phyloP scores from a whole-genome alignment of 164 flowering plant genomes.

The Aristolochia californica region DNA sequence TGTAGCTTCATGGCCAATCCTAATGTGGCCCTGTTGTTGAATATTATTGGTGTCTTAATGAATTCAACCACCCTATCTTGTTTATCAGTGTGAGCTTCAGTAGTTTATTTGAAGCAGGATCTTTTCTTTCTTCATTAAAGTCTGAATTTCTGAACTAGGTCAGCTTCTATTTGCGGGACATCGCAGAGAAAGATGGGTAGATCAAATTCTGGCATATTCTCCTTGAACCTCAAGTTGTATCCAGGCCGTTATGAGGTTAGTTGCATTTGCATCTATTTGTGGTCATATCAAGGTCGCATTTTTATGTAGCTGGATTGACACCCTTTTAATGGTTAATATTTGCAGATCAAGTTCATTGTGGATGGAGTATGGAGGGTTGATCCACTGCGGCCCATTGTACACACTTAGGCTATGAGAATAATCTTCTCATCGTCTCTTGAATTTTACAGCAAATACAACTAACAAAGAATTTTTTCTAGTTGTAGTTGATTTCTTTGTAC shows the following conservation, averaged over 20 bases:
- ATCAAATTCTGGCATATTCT: slow-evolving; percentile 56
- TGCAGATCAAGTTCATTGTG: slow-evolving; percentile 85
- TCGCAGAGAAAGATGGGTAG: slow-evolving; percentile 80
- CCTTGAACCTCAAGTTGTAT: slow-evolving; percentile 56
- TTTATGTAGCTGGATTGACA: too few species aligned
- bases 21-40: too few species aligned
- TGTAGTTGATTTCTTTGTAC: too few species aligned
- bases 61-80: too few species aligned
- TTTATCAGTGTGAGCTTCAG: too few species aligned
- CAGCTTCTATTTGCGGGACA: neutral
- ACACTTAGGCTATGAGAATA: slow-evolving; percentile 58
- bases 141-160: too few species aligned
- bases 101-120: too few species aligned
- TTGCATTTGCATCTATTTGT: neutral
- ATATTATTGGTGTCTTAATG: too few species aligned
- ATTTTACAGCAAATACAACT: neutral
- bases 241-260: slow-evolving; percentile 86
- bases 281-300: too few species aligned
- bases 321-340: neutral
- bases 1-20: too few species aligned
- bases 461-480: too few species aligned
- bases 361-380: slow-evolving; percentile 83
- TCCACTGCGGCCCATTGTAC: slow-evolving; percentile 67
- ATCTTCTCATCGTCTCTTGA: slow-evolving; percentile 51
- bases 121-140: too few species aligned